Percentiles rank a stretch among this genome's conserved stretches.
These are phyloP conservation scores for Zymoseptoria crescenta DNA, from an alignment of 2,329 filamentous ascomycete genomes.

Conservation along the genomic window DNA sequence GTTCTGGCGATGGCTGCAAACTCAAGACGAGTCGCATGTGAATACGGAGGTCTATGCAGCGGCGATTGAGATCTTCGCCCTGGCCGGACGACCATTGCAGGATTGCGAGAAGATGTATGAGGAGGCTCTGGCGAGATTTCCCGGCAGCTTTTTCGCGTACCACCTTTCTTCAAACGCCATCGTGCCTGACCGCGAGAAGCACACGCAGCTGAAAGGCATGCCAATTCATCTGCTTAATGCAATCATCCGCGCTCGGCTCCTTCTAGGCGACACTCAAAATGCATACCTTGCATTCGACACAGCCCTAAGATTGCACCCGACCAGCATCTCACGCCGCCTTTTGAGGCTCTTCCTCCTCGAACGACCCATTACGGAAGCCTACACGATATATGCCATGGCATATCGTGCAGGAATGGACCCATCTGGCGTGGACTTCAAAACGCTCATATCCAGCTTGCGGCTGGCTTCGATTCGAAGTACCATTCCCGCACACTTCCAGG, in stretches of 20 bases:
- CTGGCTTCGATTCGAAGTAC: constrained; percentile 11
- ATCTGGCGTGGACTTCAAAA: constrained; percentile 27
- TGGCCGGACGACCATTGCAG: constrained; percentile 32
- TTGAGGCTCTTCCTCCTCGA: constrained; percentile 40
- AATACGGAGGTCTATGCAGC: constrained; percentile 40
- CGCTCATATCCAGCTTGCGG: constrained; percentile 29
- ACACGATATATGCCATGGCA: constrained; percentile 41
- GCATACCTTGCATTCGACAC: constrained; percentile 47
- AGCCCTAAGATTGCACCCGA: constrained; percentile 40
- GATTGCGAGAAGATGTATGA: constrained; percentile 41
- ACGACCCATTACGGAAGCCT: constrained; percentile 40
- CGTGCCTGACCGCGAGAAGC: constrained; percentile 35
- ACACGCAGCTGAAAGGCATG: constrained; percentile 29
- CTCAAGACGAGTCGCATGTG: constrained; percentile 36
- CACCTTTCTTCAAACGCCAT: constrained; percentile 42
- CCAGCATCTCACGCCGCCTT: constrained; percentile 34
- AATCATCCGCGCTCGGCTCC: constrained; percentile 41
- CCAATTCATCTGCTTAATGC: constrained; percentile 40
- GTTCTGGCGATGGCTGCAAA: constrained; percentile 44
- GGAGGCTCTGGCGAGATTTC: constrained; percentile 40
- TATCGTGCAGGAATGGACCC: constrained; percentile 39
- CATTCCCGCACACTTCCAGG: constrained; percentile 8
- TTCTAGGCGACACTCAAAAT: constrained; percentile 38
- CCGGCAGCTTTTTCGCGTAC: constrained; percentile 40
- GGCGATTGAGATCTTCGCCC: constrained; percentile 43